phyloP scores from a whole-genome alignment of 1,284 basidiomycete species.

The Moesziomyces globuligerus region DNA sequence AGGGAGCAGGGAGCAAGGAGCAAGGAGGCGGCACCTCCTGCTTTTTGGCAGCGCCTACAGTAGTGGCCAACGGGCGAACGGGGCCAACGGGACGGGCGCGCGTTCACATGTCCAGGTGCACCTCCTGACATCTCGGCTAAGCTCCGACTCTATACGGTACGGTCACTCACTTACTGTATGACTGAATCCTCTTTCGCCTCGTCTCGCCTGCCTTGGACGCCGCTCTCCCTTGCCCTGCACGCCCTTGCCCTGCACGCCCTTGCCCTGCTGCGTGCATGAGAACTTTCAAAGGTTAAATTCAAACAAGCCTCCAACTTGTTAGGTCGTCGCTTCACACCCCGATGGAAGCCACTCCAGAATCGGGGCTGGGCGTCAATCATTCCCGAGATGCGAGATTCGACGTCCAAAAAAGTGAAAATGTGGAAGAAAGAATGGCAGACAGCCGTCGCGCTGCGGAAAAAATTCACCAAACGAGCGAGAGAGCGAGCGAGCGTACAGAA shows the following conservation, averaged over 20 bases:
- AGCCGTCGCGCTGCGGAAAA: neutral
- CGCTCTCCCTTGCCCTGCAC: too few relatives aligned
- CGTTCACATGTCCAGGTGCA: constrained; percentile 3
- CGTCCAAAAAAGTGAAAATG: constrained; percentile 3
- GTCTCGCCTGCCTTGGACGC: too few relatives aligned
- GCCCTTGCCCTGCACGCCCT: too few relatives aligned
- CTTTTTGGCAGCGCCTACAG: too few relatives aligned
- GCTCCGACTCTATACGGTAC: neutral
- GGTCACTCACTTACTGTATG: neutral
- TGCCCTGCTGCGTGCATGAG: too few relatives aligned
- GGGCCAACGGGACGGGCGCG: neutral
- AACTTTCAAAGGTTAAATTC: neutral
- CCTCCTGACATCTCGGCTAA: constrained; percentile 40
- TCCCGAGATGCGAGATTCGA: constrained; percentile 31
- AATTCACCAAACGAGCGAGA: neutral
- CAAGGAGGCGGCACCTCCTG: neutral
- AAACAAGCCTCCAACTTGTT: too few relatives aligned
- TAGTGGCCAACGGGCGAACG: too few relatives aligned
- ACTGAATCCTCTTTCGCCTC: too few relatives aligned
- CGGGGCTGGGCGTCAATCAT: neutral
- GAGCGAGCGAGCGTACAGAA: too few relatives aligned
- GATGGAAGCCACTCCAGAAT: too few relatives aligned
- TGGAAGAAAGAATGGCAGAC: constrained; percentile 7
- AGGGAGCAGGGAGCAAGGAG: neutral
- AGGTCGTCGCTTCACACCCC: too few relatives aligned